Percentiles rank a stretch among this genome's conserved stretches.
These are phyloP conservation scores for Gossypioides kirkii DNA, from an alignment of 345 rosid species.

Conservation along the genomic window DNA sequence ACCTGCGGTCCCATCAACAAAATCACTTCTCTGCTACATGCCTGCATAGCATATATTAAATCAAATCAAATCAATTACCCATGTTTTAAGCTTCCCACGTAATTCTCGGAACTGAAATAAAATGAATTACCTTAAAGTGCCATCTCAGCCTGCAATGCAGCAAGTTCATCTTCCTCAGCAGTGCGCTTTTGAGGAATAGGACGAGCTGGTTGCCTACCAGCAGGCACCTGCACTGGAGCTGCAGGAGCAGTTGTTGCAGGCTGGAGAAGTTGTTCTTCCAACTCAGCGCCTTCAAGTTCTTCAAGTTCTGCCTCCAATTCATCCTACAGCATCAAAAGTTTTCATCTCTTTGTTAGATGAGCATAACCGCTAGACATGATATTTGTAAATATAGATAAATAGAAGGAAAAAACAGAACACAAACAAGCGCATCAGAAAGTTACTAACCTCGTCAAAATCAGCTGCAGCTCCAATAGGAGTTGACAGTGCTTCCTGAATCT, in stretches of 20 bases:
- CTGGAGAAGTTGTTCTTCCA: constrained; percentile 89
- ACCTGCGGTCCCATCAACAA: constrained; percentile 20
- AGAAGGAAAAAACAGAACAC: neutral
- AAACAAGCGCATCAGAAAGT: neutral
- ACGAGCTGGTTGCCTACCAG: constrained; percentile 58
- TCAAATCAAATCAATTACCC: neutral
- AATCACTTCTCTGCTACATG: neutral
- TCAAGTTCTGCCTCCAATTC: constrained; percentile 92
- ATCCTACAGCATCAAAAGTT: constrained; percentile 45
- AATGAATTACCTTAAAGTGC: constrained; percentile 52
- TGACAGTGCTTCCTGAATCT: constrained; percentile 80
- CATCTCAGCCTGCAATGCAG: constrained; percentile 94
- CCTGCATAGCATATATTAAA: neutral
- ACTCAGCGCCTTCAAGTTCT: constrained; percentile 86
- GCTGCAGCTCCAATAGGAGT: constrained; percentile 71
- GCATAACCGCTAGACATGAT: neutral
- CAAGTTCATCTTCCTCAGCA: constrained; percentile 90
- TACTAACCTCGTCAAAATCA: constrained; percentile 78
- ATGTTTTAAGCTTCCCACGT: neutral
- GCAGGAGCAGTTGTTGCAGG: constrained; percentile 76
- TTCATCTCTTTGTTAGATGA: neutral
- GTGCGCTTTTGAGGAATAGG: constrained; percentile 62
- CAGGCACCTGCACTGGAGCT: constrained; percentile 59
- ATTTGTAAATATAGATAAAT: neutral
- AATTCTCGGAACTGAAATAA: neutral